Evolutionary conservation across 768 basidiomycete genomes (phyloP), one percentile per base, ranked within the genome.

Genomic region (Russula emetica): DNA sequence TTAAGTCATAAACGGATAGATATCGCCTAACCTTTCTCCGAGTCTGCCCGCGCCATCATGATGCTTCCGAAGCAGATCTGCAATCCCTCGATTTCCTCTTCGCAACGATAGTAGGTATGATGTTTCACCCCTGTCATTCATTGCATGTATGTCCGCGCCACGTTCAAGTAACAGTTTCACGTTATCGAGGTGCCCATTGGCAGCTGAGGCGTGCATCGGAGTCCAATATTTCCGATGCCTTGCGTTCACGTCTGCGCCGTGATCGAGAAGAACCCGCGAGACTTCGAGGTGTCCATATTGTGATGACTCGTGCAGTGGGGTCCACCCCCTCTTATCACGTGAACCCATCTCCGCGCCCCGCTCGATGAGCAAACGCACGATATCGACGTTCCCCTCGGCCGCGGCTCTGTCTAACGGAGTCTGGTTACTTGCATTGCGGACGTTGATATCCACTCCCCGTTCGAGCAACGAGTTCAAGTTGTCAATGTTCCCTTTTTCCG

Each of bases 181-280:
- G n/a, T n/a, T n/a, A n/a, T n/a, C n/a, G n/a, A n/a, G n/a, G n/a
- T n/a, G n/a, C n/a, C n/a, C n/a, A n/a, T n/a, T n/a, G n/a, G 14
- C 0, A n/a, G n/a, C n/a, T n/a, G n/a, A n/a, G n/a, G n/a, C n/a
- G n/a, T n/a, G n/a, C n/a, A n/a, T n/a, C n/a, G n/a, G n/a, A n/a
- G n/a, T n/a, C n/a, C n/a, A n/a, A n/a, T n/a, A n/a, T n/a, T n/a
- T n/a, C n/a, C n/a, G n/a, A n/a, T 44, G 8, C 40, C 16, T 42
- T 5, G 47, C 34, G 16, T 57, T 51, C n/a, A 62, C 50, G 6
- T 62, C 22, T 1, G 55, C 61, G 14, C 61, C 61, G 11, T 20
- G 22, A 5, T 52, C 50, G 24, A 62, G 1, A 22, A 62, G 28
- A 16, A 51, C 14, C 5, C 45, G 36, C 10, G 50, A 50, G 14